These are phyloP conservation scores for Cladophialophora psammophila DNA, from an alignment of 2,329 filamentous ascomycete species.

Conservation along the genomic window DNA sequence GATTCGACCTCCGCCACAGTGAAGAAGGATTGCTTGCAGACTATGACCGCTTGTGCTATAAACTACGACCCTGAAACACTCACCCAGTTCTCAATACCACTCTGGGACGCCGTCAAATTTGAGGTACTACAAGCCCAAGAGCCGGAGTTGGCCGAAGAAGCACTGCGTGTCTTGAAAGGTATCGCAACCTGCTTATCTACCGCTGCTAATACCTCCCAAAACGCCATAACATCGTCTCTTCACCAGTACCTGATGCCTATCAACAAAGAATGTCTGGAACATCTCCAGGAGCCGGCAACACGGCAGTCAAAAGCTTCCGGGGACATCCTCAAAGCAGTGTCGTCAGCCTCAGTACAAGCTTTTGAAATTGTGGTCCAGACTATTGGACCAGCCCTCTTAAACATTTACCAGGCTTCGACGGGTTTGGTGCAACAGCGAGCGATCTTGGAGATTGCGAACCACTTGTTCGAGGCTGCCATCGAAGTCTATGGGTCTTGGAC, in stretches of 20 bases:
- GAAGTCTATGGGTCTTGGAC: constrained; percentile 65
- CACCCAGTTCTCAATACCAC: constrained; percentile 67
- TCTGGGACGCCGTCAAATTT: constrained; percentile 74
- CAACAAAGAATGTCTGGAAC: constrained; percentile 71
- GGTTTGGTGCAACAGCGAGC: constrained; percentile 69
- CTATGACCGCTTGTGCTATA: constrained; percentile 66
- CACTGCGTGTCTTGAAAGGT: constrained; percentile 61
- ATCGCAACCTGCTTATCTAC: constrained; percentile 64
- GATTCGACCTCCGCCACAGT: constrained; percentile 73
- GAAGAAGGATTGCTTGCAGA: constrained; percentile 71
- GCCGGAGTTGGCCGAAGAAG: constrained; percentile 68
- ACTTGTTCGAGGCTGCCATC: constrained; percentile 65
- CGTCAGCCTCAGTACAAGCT: constrained; percentile 62
- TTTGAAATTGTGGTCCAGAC: constrained; percentile 64
- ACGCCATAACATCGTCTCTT: constrained; percentile 47
- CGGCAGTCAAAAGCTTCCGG: constrained; percentile 72
- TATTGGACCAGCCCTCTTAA: constrained; percentile 64
- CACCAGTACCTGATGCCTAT: constrained; percentile 66
- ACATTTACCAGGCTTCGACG: constrained; percentile 67
- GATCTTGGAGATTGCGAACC: constrained; percentile 66
- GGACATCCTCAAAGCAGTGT: constrained; percentile 65
- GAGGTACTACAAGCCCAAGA: constrained; percentile 73
- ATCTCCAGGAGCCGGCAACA: constrained; percentile 71
- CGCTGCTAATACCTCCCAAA: constrained; percentile 46
- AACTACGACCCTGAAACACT: constrained; percentile 67